Conservation (phyloP, 2,329 filamentous ascomycete genomes). For the Pseudogymnoascus sp. region DNA sequence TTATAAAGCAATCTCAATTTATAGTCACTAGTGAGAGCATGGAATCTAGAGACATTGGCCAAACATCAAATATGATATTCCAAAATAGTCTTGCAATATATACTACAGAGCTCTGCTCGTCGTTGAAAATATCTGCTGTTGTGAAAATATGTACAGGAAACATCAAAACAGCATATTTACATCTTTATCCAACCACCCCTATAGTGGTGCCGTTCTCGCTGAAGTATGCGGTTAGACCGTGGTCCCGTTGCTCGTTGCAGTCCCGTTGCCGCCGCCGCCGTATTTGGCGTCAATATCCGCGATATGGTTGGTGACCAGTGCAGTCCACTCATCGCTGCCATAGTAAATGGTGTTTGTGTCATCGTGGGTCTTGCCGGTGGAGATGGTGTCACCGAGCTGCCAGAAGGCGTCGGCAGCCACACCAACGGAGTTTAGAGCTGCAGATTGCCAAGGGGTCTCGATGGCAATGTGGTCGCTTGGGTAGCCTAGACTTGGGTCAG, state of each 20-base stretch:
- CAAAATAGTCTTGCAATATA: background rate
- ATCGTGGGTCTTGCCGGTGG: constrained; percentile 18
- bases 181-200: background rate
- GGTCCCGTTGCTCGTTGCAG: background rate
- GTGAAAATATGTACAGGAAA: constrained; percentile 1
- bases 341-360: constrained; percentile 25
- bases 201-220: background rate
- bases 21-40: background rate
- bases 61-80: background rate
- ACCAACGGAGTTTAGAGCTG: constrained; percentile 14
- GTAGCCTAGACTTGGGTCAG: background rate
- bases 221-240: background rate
- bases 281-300: background rate
- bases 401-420: constrained; percentile 26
- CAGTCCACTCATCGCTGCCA: constrained; percentile 20
- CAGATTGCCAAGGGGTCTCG: constrained; percentile 20
- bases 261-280: background rate
- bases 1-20: background rate
- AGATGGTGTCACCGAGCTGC: constrained; percentile 25
- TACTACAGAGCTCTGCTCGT: background rate
- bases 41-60: background rate
- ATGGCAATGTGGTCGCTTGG: background rate
- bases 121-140: background rate
- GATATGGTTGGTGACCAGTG: background rate
- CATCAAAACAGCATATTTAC: background rate